A percentile compares a stretch with the other conserved stretches of the same genome.
These are phyloP conservation scores for Colletotrichum horii DNA, from an alignment of 2,329 filamentous ascomycete species.

Conservation along the genomic window DNA sequence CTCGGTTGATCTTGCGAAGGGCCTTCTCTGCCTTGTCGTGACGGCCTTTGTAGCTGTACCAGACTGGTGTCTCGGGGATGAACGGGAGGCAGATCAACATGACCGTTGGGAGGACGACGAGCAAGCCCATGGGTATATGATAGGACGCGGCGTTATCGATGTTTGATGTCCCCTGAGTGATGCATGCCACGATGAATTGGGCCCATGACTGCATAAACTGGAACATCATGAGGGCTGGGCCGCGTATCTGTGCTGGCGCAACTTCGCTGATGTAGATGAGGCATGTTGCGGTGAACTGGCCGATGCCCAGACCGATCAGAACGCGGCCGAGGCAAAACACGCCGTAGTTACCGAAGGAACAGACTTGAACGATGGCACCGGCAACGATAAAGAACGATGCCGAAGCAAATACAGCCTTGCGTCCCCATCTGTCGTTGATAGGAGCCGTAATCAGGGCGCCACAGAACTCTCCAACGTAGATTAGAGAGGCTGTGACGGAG, in stretches of 20 bases:
- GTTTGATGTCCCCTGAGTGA: conserved; percentile 10
- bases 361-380: neutral
- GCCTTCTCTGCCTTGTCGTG: neutral
- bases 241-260: conserved; percentile 14
- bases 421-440: conserved; percentile 38
- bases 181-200: neutral
- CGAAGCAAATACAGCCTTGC: conserved; percentile 34
- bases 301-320: conserved; percentile 36
- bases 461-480: conserved; percentile 42
- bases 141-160: neutral
- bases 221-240: neutral
- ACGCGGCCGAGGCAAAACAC: conserved; percentile 14
- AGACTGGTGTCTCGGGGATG: neutral
- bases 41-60: neutral
- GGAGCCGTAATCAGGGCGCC: conserved; percentile 39
- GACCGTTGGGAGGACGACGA: neutral
- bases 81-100: neutral
- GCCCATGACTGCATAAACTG: conserved; percentile 13
- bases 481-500: conserved; percentile 40
- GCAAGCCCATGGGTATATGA: neutral
- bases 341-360: neutral
- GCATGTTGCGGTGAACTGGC: conserved; percentile 42
- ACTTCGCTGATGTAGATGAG: conserved; percentile 38
- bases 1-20: neutral
- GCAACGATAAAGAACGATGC: conserved; percentile 24